A percentile compares a stretch with the other conserved stretches of the same genome.
These are phyloP conservation scores for Sambucus nigra DNA, from an alignment of 129 eudicot species.

Conservation along the genomic window DNA sequence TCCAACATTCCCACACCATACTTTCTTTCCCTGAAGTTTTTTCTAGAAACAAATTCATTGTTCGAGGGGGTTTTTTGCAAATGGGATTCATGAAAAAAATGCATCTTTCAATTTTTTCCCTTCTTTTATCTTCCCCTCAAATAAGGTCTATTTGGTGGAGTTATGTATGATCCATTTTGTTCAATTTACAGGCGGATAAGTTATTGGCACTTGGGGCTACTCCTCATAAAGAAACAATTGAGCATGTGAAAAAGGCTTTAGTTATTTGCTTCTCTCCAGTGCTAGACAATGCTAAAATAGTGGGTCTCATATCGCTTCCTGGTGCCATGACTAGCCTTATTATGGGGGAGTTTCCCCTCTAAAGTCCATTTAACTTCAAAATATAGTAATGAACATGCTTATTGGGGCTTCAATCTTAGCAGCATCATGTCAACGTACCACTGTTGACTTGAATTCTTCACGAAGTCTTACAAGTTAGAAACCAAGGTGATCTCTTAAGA, in stretches of 20 bases:
- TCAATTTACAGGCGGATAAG: conserved; percentile 56
- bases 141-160: too few relatives aligned
- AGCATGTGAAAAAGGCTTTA: conserved; percentile 77
- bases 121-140: too few relatives aligned
- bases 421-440: conserved; percentile 83
- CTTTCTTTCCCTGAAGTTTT: too few relatives aligned
- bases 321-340: conserved; percentile 99
- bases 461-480: conserved; percentile 72
- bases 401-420: conserved; percentile 83
- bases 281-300: conserved; percentile 88
- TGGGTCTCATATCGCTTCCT: conserved; percentile 90
- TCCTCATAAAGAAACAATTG: conserved; percentile 69
- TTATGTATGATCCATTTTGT: too few relatives aligned
- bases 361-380: conserved; percentile 93
- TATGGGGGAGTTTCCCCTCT: conserved; percentile 96
- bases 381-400: conserved; percentile 95
- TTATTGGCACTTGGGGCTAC: conserved; percentile 93
- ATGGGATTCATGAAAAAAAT: too few relatives aligned
- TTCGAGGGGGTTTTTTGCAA: too few relatives aligned
- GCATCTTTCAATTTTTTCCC: too few relatives aligned
- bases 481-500: conserved; percentile 55
- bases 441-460: conserved; percentile 92
- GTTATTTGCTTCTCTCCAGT: conserved; percentile 88
- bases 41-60: too few relatives aligned
- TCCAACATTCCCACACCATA: too few relatives aligned